phyloP scores from a whole-genome alignment of 768 basidiomycete genomes.

The Kwoniella dendrophila region DNA sequence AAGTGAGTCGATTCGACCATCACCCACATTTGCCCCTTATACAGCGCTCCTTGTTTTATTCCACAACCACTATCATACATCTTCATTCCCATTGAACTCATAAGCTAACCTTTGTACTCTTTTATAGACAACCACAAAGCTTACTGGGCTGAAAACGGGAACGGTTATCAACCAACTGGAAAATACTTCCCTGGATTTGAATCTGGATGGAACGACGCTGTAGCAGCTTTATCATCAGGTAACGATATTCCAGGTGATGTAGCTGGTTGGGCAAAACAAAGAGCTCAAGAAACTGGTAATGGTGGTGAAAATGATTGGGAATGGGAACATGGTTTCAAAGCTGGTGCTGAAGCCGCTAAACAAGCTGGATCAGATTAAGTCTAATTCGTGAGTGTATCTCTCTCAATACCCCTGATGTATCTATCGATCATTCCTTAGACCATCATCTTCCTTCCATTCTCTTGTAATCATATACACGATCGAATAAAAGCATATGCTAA shows the following conservation, averaged over 20 bases:
- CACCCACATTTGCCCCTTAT: background rate
- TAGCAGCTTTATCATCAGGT: constrained; percentile 23
- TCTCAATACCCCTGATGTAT: no score
- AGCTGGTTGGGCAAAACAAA: constrained; percentile 23
- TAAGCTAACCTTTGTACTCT: background rate
- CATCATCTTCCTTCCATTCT: background rate
- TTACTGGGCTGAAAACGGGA: constrained; percentile 36
- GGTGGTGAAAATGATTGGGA: constrained; percentile 30
- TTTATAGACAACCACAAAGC: constrained; percentile 22
- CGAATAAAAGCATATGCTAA: no score
- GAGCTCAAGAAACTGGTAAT: constrained; percentile 24
- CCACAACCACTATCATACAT: background rate
- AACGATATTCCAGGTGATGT: constrained; percentile 29
- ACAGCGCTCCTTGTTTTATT: background rate
- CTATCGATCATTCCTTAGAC: background rate
- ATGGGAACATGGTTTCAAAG: constrained; percentile 40
- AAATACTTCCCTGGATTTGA: constrained; percentile 41
- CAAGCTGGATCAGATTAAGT: constrained; percentile 21
- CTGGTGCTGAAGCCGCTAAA: constrained; percentile 28
- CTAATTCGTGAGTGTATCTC: no score
- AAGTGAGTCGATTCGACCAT: constrained; percentile 4
- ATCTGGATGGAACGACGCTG: constrained; percentile 32
- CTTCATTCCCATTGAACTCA: background rate
- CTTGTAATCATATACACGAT: no score
- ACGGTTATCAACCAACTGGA: constrained; percentile 28